Conservation (phyloP, 768 basidiomycete genomes). For the Auriscalpium microsporum region DNA sequence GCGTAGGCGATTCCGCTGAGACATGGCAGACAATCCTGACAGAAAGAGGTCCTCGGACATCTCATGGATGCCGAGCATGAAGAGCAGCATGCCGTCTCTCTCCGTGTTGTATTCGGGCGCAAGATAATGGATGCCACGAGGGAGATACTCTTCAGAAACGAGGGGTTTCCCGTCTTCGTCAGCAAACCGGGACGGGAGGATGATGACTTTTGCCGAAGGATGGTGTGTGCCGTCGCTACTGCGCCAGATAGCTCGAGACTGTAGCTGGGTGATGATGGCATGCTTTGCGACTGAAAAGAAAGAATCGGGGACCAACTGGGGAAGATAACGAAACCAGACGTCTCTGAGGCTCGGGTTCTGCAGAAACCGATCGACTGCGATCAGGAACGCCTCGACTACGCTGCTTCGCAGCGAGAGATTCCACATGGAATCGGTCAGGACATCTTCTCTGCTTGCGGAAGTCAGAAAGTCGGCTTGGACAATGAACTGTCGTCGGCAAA, state of each 20-base stretch:
- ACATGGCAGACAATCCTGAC: constrained; percentile 2
- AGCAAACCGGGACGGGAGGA: not conserved
- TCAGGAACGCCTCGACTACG: constrained; percentile 15
- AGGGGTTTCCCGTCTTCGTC: constrained; percentile 3
- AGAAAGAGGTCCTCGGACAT: constrained; percentile 8
- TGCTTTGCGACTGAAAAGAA: constrained; percentile 14
- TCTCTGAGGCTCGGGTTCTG: constrained; percentile 10
- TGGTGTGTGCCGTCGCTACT: constrained; percentile 6
- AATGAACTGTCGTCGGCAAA: constrained; percentile 17
- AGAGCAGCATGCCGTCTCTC: not conserved
- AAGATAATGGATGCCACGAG: not conserved
- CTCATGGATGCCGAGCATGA: constrained; percentile 8
- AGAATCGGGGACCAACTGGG: constrained; percentile 6
- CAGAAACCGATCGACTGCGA: constrained; percentile 16
- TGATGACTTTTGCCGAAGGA: constrained; percentile 6
- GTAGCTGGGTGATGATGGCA: constrained; percentile 4
- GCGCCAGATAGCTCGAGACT: constrained; percentile 10
- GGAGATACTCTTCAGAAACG: constrained; percentile 2
- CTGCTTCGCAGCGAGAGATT: constrained; percentile 15
- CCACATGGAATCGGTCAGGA: constrained; percentile 18
- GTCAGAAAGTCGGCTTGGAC: constrained; percentile 25
- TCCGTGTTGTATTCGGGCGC: constrained; percentile 5
- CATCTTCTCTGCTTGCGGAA: constrained; percentile 21
- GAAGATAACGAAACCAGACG: constrained; percentile 21
- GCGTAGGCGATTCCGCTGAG: not conserved